Evolutionary conservation across 1,284 basidiomycete genomes (phyloP).

Genomic region (Ustilago bromivora): DNA sequence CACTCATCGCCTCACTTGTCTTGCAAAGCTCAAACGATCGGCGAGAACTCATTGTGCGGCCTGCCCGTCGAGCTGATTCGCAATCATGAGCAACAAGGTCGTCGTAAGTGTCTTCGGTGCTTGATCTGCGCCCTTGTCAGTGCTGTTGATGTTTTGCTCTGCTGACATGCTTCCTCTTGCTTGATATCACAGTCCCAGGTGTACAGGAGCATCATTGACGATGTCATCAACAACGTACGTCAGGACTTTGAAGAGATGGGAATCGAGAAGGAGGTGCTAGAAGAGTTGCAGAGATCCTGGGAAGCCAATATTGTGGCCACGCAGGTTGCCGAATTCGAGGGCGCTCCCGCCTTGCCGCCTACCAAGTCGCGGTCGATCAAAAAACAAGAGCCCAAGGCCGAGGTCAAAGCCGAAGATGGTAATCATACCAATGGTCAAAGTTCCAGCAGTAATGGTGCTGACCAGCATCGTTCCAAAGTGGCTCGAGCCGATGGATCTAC

Average conservation of each 20-base stretch:
- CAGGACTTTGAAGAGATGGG: constrained; percentile 97
- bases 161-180: neutral
- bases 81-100: constrained; percentile 60
- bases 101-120: constrained; percentile 38
- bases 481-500: constrained; percentile 38
- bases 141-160: neutral
- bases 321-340: constrained; percentile 91
- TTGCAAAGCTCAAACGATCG: neutral
- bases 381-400: constrained; percentile 37
- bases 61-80: constrained; percentile 1
- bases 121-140: neutral
- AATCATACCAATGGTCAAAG: constrained; percentile 15
- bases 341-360: constrained; percentile 69
- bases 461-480: constrained; percentile 45
- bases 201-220: constrained; percentile 95
- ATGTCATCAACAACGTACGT: constrained; percentile 88
- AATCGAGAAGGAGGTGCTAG: constrained; percentile 89
- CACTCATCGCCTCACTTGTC: neutral
- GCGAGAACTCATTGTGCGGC: neutral
- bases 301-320: constrained; percentile 90
- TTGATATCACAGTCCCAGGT: constrained; percentile 80
- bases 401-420: constrained; percentile 40
- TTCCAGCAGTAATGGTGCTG: constrained; percentile 25
- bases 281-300: constrained; percentile 93
- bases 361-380: constrained; percentile 47